These are phyloP conservation scores for Moricandia arvensis DNA, from an alignment of 345 rosid species.

Conservation along the genomic window DNA sequence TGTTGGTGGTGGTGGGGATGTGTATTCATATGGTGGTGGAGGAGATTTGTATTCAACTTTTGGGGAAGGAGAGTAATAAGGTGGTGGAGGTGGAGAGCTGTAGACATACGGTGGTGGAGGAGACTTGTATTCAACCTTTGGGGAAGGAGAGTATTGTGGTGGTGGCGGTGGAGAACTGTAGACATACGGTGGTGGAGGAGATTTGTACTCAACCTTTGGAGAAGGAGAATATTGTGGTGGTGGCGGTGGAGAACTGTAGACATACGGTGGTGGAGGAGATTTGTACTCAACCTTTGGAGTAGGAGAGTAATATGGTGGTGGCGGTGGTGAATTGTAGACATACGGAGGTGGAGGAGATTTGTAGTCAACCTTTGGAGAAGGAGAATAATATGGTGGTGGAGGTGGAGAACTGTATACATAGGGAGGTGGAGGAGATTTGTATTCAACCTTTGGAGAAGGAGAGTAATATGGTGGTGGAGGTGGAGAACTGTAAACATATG, in stretches of 20 bases:
- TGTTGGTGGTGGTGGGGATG: background rate
- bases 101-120: background rate
- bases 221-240: background rate
- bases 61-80: background rate
- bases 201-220: background rate
- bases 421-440: background rate
- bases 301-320: background rate
- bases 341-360: background rate
- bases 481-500: background rate
- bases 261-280: background rate
- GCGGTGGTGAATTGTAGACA: background rate
- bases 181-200: background rate
- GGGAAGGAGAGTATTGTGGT: background rate
- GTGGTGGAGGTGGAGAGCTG: background rate
- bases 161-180: slow-evolving; percentile 1
- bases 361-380: background rate
- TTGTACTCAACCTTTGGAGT: background rate
- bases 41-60: background rate
- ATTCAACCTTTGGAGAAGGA: background rate
- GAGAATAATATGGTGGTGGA: background rate
- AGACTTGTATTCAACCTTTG: background rate
- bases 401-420: background rate
- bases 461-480: background rate
- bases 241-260: background rate
- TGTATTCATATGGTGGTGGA: background rate